These are phyloP conservation scores for Scenedesmus sp. DNA, from an alignment of 163 green algal genomes.

Conservation along the genomic window DNA sequence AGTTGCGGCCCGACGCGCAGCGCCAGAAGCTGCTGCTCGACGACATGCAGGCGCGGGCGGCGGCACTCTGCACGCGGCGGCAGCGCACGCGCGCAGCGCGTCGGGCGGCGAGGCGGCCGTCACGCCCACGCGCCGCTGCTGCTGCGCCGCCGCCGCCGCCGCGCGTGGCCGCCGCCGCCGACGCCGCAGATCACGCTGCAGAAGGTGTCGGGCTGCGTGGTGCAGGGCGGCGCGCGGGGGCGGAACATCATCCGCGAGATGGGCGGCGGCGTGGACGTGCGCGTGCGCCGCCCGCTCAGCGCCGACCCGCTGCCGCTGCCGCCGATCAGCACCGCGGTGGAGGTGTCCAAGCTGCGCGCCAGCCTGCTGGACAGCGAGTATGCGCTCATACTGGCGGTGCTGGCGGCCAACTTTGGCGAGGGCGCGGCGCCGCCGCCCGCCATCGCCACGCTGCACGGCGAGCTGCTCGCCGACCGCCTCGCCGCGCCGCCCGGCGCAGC, in stretches of 20 bases:
- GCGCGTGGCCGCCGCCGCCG: too few relatives aligned
- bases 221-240: slow-evolving; percentile 45
- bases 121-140: too few relatives aligned
- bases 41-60: slow-evolving; percentile 48
- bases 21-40: slow-evolving; percentile 57
- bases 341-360: slow-evolving; percentile 69
- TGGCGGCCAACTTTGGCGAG: slow-evolving; percentile 77
- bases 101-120: not conserved
- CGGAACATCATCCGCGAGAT: slow-evolving; percentile 77
- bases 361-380: slow-evolving; percentile 79
- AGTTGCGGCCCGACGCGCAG: slow-evolving; percentile 24
- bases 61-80: not conserved
- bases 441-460: slow-evolving; percentile 55
- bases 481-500: not conserved
- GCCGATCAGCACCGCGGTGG: slow-evolving; percentile 65
- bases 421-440: slow-evolving; percentile 47
- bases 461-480: slow-evolving; percentile 30
- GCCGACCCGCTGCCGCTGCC: slow-evolving; percentile 38
- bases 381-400: slow-evolving; percentile 67
- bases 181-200: slow-evolving; percentile 44
- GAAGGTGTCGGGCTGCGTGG: slow-evolving; percentile 47
- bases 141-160: too few relatives aligned
- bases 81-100: not conserved
- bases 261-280: slow-evolving; percentile 60
- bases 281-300: not conserved